phyloP scores from a whole-genome alignment of 192 early-diverging fungal species.

The Helicostylum pulchrum region DNA sequence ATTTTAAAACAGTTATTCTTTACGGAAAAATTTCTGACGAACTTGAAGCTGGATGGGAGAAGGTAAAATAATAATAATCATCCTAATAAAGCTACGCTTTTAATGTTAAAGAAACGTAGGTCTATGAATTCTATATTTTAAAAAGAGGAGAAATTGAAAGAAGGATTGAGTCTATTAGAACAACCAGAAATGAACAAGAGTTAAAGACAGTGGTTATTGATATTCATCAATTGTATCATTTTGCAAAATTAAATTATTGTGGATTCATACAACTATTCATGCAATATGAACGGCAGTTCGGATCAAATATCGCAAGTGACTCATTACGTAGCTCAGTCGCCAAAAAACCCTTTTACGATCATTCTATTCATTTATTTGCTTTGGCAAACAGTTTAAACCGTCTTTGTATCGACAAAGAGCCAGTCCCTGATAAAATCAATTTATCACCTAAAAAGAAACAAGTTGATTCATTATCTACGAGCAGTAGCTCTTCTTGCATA shows the following conservation, averaged over 20 bases:
- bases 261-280: slow-evolving; percentile 9
- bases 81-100: not conserved
- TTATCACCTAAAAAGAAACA: not conserved
- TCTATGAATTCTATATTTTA: slow-evolving; percentile 11
- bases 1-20: not conserved
- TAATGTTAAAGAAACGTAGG: slow-evolving; percentile 2
- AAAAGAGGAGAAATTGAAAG: slow-evolving; percentile 22
- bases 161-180: not conserved
- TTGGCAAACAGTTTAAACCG: not conserved
- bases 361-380: not conserved
- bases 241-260: slow-evolving; percentile 14
- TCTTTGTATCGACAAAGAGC: not conserved
- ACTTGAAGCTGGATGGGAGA: slow-evolving; percentile 7
- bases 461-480: too few species aligned
- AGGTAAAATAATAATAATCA: slow-evolving; percentile 3
- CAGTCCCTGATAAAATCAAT: not conserved
- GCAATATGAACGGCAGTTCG: slow-evolving; percentile 2
- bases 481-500: not conserved
- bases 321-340: not conserved
- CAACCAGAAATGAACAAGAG: not conserved
- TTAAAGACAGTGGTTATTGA: not conserved
- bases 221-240: slow-evolving; percentile 5
- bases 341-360: slow-evolving; percentile 4
- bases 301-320: not conserved
- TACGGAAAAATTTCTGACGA: not conserved